A percentile compares a stretch with the other conserved stretches of the same genome.
phyloP scores from a whole-genome alignment of 768 basidiomycete genomes.

The Amylocystis lapponica region DNA sequence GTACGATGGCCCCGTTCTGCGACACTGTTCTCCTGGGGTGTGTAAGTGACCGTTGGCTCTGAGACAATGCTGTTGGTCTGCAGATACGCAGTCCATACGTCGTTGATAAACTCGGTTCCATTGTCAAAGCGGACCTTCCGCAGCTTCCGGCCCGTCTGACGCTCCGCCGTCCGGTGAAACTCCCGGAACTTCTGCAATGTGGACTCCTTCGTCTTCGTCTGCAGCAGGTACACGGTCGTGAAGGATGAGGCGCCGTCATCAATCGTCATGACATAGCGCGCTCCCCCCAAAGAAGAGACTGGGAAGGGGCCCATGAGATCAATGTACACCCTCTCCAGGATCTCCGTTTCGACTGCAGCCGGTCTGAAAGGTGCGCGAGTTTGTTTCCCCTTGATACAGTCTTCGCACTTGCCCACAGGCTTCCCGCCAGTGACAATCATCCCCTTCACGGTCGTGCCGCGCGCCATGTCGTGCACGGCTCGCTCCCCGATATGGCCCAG shows the following conservation, averaged over 20 bases:
- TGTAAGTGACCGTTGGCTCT: conserved; percentile 14
- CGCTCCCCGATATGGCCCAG: conserved; percentile 30
- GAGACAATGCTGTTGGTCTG: not conserved
- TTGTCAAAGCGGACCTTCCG: too few relatives aligned
- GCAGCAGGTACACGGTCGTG: conserved; percentile 23
- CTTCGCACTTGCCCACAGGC: conserved; percentile 35
- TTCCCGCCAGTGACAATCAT: conserved; percentile 27
- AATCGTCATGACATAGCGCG: conserved; percentile 20
- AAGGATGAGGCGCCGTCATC: conserved; percentile 23
- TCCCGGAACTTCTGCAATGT: conserved; percentile 27
- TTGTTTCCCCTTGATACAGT: conserved; percentile 30
- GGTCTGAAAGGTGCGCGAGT: conserved; percentile 1
- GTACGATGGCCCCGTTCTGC: conserved; percentile 14
- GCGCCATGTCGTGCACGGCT: too few relatives aligned
- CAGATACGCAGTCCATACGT: not conserved
- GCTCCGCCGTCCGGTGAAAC: conserved; percentile 20
- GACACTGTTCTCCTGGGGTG: conserved; percentile 21
- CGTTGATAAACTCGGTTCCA: conserved; percentile 26
- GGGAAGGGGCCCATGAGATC: conserved; percentile 44
- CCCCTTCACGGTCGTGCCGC: conserved; percentile 20
- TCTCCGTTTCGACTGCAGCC: conserved; percentile 27
- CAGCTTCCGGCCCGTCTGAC: too few relatives aligned
- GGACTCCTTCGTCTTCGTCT: conserved; percentile 27
- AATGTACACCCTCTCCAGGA: too few relatives aligned
- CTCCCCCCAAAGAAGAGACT: conserved; percentile 17